Evolutionary conservation across 768 basidiomycete species (phyloP), one percentile per base, ranked within the genome.

Genomic region (Macrolepiota dolichaula): DNA sequence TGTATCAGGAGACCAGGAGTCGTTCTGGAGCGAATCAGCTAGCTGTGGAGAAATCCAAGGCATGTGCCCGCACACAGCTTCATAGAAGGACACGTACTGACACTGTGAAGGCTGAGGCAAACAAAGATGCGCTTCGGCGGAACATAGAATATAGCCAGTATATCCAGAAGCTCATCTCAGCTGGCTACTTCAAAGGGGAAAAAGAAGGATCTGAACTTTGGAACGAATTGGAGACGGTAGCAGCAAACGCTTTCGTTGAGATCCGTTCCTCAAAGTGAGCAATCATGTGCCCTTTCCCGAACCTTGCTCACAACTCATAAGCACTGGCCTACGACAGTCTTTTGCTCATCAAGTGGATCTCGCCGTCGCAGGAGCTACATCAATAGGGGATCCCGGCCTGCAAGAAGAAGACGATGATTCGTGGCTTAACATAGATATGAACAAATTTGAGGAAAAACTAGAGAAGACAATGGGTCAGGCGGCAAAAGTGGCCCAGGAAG

Each of bases 391-490:
- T 52, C 54, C 62, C 10, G 37, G 68, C 0, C 63, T 71, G 12
- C 63, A 69, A 53, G 74, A 73, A 5, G 73, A 73, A n/a, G 93
- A 96, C 69, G 88, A 91, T 27, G 94, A 96, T 63, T 82, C 82
- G 1, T 99, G 97, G 97, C 76, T 98, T n/a, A 86, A 85, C 55
- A 76, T 98, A 35, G 84, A 92, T 59, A 79, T 85, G 0, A 80
- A 86, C 49, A 83, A 88, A 68, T 85, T 97, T 64, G 94, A 98
- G 67, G 79, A 80, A 11, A 81, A 89, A 73, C 73, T 98, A 55
- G 80, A 83, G 65, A 75, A 74, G 62, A 79, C 77, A 3, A 72
- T 75, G 67, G 73, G 69, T 3, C 66, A 59, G 38, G 53, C 62
- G 54, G 54, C 37, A 7, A 62, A 56, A 63, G 50, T 51, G 22